Evolutionary conservation across 2,329 filamentous ascomycete genomes (phyloP).

Genomic region (Spiromastix sp.): DNA sequence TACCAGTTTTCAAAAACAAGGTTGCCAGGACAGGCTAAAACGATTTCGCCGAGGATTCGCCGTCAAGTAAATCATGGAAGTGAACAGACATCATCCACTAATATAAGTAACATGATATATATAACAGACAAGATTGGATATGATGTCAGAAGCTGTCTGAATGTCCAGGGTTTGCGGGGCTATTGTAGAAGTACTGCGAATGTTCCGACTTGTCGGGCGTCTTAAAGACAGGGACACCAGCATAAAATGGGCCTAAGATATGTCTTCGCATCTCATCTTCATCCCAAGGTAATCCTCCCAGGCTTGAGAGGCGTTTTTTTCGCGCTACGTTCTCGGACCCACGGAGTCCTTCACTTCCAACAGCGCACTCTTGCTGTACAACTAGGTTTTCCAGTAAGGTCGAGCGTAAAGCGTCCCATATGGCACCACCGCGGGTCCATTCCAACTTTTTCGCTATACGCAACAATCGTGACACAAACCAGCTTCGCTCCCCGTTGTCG

Average conservation of each 20-base stretch:
- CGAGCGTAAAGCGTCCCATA: conserved; percentile 20
- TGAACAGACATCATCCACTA: too few species aligned
- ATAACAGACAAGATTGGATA: too few species aligned
- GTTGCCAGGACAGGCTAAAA: too few species aligned
- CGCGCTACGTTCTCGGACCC: conserved; percentile 16
- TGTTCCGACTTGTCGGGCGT: background rate
- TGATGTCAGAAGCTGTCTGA: background rate
- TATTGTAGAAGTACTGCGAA: too few species aligned
- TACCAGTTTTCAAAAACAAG: too few species aligned
- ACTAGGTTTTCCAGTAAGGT: conserved; percentile 18
- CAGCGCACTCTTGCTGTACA: conserved; percentile 21
- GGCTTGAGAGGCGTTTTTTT: conserved; percentile 9
- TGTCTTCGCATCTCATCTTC: conserved; percentile 20
- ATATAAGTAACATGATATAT: too few species aligned
- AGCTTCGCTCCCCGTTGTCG: conserved; percentile 20
- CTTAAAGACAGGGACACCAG: conserved; percentile 7
- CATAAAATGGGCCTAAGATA: conserved; percentile 15
- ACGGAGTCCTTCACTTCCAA: conserved; percentile 16
- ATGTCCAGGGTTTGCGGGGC: background rate
- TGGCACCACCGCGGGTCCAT: conserved; percentile 18
- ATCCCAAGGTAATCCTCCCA: conserved; percentile 16
- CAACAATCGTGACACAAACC: conserved; percentile 23
- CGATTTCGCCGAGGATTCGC: too few species aligned
- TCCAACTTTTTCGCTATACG: conserved; percentile 22
- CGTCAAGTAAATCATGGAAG: too few species aligned